Base-by-base conservation (phyloP, 371 early-diverging fungal genomes). In the Apophysomyces sp. region DNA sequence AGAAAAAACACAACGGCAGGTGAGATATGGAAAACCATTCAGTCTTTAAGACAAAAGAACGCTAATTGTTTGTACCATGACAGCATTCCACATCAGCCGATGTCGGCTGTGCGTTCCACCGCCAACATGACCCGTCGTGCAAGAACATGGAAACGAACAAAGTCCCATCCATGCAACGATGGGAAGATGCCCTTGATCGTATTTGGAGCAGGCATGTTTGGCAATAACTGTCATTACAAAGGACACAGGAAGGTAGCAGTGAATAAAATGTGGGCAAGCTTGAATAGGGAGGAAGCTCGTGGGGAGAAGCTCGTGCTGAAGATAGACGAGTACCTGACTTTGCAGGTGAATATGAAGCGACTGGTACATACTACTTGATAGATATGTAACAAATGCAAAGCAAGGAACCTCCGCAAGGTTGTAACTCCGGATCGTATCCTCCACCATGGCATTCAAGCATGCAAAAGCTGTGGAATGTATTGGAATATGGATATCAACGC, bases 201-300 rank as follows among this genome's bases (percentile, higher is more conserved):
- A 11, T 58, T 58, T 49, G 58, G 58, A n/a, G 51, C 13, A 15
- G 58, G 58, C 9, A 58, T 58, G 49, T 58, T 51, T 41, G 49
- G 58, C 28, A 58, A 58, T 18, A 28, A 40, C 41, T 39, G 24
- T 21, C 29, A 30, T 7, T 18, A 30, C 32, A 58, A 58, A 27
- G 58, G 58, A 16, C 29, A 58, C 29, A 7, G 40, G 13, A 44
- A 30, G 13, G 58, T 21, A 24, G 51, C 41, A 16, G 58, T 58
- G 7, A 41, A 41, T 15, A 58, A 40, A 28, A 24, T 41, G 30
- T 51, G 51, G 49, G 30, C 26, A 31, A 58, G 16, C n/a, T 40
- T 58, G 26, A 58, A 58, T 15, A 40, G 51, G 31, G 7, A 49
- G 15, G 58, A 58, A 31, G 49, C 49, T 13, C 24, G 58, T 40